Conservation (phyloP, 2,329 filamentous ascomycete genomes). For the Huntiella savannae region DNA sequence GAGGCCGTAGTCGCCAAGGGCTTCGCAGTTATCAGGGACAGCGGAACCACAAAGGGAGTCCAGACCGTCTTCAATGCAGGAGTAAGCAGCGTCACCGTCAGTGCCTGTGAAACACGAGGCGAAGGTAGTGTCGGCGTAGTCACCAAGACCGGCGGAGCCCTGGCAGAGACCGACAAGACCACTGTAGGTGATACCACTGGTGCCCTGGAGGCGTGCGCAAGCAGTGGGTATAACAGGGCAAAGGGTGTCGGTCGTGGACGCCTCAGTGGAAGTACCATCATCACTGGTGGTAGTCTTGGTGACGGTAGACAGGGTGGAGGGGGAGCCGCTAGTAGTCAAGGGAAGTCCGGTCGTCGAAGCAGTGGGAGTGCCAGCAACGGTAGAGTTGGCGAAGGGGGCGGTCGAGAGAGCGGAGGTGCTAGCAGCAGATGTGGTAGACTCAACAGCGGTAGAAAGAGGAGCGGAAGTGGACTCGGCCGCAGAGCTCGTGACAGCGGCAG, state of each 20-base stretch:
- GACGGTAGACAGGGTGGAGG: not conserved
- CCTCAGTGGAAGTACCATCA: not conserved
- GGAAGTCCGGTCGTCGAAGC: not conserved
- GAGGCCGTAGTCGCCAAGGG: not conserved
- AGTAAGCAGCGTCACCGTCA: slow-evolving; percentile 2
- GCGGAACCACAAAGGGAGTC: not conserved
- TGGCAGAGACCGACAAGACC: not conserved
- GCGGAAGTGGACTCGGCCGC: not conserved
- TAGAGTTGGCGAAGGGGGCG: not conserved
- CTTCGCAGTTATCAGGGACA: slow-evolving; percentile 1
- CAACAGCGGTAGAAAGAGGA: not conserved
- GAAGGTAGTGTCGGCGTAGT: slow-evolving; percentile 1
- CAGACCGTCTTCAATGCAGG: not conserved
- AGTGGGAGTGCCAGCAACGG: not conserved
- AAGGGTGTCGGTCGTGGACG: not conserved
- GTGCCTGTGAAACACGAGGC: not conserved
- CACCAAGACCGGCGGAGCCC: slow-evolving; percentile 1
- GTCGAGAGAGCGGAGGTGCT: not conserved
- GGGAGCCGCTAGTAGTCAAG: not conserved
- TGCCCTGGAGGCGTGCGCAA: slow-evolving; percentile 3
- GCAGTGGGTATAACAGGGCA: slow-evolving; percentile 2
- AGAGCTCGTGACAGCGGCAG: not conserved
- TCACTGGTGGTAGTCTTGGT: not conserved
- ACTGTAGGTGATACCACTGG: not conserved
- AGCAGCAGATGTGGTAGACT: not conserved